A percentile compares a stretch with the other conserved stretches of the same genome.
Evolutionary conservation across 352 stramenopile genomes (phyloP).

Genomic region (Thalassiosira oceanica): DNA sequence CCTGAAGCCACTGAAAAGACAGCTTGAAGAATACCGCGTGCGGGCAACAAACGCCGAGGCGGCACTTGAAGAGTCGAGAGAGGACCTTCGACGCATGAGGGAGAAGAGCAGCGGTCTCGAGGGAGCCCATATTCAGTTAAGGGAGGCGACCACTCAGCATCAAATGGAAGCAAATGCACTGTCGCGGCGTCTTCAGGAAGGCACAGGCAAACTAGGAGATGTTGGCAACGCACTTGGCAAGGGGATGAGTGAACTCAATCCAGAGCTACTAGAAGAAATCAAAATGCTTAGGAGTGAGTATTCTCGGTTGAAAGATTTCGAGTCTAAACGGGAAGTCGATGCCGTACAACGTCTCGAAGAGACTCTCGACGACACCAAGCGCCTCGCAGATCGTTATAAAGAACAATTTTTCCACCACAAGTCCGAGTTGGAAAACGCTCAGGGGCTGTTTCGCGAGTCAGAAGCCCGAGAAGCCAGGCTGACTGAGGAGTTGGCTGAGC

Average conservation of each 20-base stretch:
- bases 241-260: constrained; percentile 79
- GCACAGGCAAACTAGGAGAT: too few species aligned
- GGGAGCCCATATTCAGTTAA: constrained; percentile 20
- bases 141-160: constrained; percentile 28
- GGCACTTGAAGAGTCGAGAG: constrained; percentile 58
- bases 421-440: constrained; percentile 52
- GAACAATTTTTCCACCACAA: constrained; percentile 67
- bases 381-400: constrained; percentile 65
- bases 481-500: constrained; percentile 37
- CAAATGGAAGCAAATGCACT: constrained; percentile 59
- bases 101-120: constrained; percentile 43
- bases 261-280: constrained; percentile 68
- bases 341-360: constrained; percentile 63
- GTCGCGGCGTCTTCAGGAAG: constrained; percentile 32
- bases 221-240: too few species aligned
- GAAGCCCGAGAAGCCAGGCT: constrained; percentile 40
- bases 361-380: constrained; percentile 54
- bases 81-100: constrained; percentile 56
- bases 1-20: constrained; percentile 59
- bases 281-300: constrained; percentile 74
- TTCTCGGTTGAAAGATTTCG: constrained; percentile 63
- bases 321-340: constrained; percentile 67
- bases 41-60: constrained; percentile 67
- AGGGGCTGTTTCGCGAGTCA: constrained; percentile 49
- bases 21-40: constrained; percentile 73